Evolutionary conservation across 2,329 filamentous ascomycete species (phyloP).

Genomic region (Ascosphaera acerosa): DNA sequence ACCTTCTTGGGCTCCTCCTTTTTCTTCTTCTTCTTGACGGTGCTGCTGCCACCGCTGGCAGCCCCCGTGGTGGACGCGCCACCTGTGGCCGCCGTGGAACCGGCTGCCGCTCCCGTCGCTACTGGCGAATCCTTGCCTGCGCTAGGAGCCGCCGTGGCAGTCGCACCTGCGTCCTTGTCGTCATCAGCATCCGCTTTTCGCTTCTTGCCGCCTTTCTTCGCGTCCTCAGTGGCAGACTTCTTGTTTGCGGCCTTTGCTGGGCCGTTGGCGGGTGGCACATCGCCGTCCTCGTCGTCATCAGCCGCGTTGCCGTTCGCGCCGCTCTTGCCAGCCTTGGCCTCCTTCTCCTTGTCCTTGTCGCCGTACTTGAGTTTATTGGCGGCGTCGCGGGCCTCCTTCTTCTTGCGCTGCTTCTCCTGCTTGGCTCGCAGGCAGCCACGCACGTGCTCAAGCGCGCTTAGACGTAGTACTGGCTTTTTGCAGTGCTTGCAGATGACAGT

Average conservation of each 20-base stretch:
- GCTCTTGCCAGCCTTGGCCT: too few species aligned
- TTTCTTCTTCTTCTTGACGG: slow-evolving; percentile 85
- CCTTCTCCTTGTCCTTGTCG: slow-evolving; percentile 20
- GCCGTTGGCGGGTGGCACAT: slow-evolving; percentile 21
- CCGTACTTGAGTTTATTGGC: slow-evolving; percentile 34
- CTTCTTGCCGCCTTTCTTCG: slow-evolving; percentile 43
- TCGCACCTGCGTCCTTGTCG: slow-evolving; percentile 32
- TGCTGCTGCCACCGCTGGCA: too few species aligned
- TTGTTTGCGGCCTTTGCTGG: slow-evolving; percentile 36
- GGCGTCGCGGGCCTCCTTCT: slow-evolving; percentile 49
- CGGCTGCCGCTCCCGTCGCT: too few species aligned
- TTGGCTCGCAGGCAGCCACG: slow-evolving; percentile 64
- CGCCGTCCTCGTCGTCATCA: slow-evolving; percentile 16
- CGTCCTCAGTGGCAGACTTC: slow-evolving; percentile 33
- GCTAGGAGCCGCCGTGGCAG: background rate
- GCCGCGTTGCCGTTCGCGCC: slow-evolving; percentile 11
- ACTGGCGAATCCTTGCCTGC: too few species aligned
- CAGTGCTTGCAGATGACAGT: slow-evolving; percentile 80
- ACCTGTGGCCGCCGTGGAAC: too few species aligned
- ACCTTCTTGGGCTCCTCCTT: slow-evolving; percentile 67
- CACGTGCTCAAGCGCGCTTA: slow-evolving; percentile 53
- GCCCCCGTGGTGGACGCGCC: too few species aligned
- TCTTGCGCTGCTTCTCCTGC: slow-evolving; percentile 52
- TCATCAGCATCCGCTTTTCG: slow-evolving; percentile 45
- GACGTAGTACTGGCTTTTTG: slow-evolving; percentile 62